These are phyloP conservation scores for Kickxella alabastrina DNA, from an alignment of 192 early-diverging fungal genomes.

Conservation along the genomic window DNA sequence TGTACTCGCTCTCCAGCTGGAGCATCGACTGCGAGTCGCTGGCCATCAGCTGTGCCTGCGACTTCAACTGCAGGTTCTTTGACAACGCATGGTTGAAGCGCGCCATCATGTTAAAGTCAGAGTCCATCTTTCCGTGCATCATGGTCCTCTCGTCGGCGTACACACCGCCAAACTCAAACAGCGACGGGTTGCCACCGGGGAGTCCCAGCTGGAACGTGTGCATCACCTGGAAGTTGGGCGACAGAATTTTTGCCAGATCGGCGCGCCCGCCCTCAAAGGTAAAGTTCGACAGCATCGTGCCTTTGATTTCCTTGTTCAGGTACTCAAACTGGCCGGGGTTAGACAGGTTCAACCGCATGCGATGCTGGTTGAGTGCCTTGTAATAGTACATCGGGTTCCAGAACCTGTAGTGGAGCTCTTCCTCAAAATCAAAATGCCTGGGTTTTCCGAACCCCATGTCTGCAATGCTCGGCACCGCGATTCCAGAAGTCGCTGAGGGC, in stretches of 20 bases:
- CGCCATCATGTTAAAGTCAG: conserved; percentile 82
- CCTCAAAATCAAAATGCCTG: conserved; percentile 22
- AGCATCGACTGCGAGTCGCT: conserved; percentile 84
- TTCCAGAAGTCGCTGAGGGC: conserved; percentile 4
- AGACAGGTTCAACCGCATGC: conserved; percentile 40
- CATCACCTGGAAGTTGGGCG: conserved; percentile 90
- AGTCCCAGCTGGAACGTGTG: conserved; percentile 89
- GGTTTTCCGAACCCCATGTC: conserved; percentile 23
- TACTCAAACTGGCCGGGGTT: conserved; percentile 49
- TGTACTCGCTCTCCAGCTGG: conserved; percentile 89
- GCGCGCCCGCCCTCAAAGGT: conserved; percentile 94
- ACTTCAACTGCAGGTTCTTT: conserved; percentile 59
- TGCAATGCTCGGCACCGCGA: conserved; percentile 14
- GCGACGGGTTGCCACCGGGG: conserved; percentile 65
- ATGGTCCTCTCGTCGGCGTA: conserved; percentile 77
- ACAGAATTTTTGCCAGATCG: conserved; percentile 88
- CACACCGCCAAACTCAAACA: conserved; percentile 89
- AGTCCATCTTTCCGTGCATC: conserved; percentile 93
- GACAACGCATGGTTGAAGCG: conserved; percentile 81
- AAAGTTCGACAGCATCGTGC: conserved; percentile 78
- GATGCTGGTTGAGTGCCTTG: conserved; percentile 46
- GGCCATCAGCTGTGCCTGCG: conserved; percentile 62
- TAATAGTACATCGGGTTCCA: conserved; percentile 51
- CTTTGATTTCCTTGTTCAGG: conserved; percentile 48
- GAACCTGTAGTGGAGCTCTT: conserved; percentile 53